Evolutionary conservation across 768 basidiomycete genomes (phyloP), one percentile per base, ranked within the genome.

Genomic region (Kwoniella sp.): DNA sequence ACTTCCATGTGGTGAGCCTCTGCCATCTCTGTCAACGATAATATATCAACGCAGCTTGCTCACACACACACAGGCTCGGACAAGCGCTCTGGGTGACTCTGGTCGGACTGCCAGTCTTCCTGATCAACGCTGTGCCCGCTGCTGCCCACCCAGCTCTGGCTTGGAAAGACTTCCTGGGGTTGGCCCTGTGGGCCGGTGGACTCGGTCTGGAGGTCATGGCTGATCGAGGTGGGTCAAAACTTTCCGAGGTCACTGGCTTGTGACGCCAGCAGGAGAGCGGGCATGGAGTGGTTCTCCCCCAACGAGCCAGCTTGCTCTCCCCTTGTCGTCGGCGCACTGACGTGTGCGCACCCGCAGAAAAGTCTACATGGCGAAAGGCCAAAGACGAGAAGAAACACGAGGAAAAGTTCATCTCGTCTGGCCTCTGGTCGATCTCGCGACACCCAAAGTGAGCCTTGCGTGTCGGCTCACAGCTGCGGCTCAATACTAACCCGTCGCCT

Each of bases 81-180:
- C 67, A 69, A 61, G 65, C 83, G 0, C 81, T 81, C 2, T 87
- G 86, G 86, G 80, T 86, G 33, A 73, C 81, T 20, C 59, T 84
- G 9, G 82, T 85, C 42, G 84, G 85, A 15, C 77, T 88, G 11
- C 85, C 86, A 3, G 81, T 86, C 9, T 86, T 82, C 46, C 43
- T 77, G 63, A 67, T 75, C 54, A 86, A 87, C 63, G 69, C 77
- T 3, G 67, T 84, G 6, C 83, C 84, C 0, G 64, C 78, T 1
- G 53, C 67, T 7, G 67, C 75, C 9, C 82, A 83, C 50, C 80
- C 82, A 5, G 73, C 78, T 19, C 76, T 87, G 17, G 78, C 79
- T 1, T 46, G 68, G 6, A 77, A 79, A 26, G 85, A 88, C 59
- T 82, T 81, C 62, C 63, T 79, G 22, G 77, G 79, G 5, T 45